Evolutionary conservation across 805 yeast genomes (phyloP).

Genomic region (Metschnikowia gelsemii): DNA sequence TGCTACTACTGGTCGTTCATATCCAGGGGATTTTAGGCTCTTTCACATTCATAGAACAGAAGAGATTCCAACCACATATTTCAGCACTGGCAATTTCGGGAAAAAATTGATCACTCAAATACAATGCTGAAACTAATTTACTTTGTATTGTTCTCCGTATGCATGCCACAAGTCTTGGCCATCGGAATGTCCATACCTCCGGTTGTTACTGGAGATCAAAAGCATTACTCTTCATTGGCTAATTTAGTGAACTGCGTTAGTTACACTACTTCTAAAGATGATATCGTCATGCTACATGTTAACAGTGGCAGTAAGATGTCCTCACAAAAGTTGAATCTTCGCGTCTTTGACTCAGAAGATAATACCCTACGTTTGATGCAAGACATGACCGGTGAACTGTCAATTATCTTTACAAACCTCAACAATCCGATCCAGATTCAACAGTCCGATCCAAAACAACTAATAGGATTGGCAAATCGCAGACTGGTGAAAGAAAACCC

Average conservation of each 20-base stretch:
- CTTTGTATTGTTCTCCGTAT: not conserved
- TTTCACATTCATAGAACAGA: not conserved
- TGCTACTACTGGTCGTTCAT: not conserved
- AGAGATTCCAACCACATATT: not conserved
- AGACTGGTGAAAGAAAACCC: constrained; percentile 18
- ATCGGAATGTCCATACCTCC: constrained; percentile 40
- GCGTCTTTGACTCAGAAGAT: constrained; percentile 38
- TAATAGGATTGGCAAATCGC: constrained; percentile 6
- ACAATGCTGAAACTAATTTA: not conserved
- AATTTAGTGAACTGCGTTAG: constrained; percentile 37
- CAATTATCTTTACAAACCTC: constrained; percentile 38
- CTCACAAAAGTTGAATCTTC: constrained; percentile 37
- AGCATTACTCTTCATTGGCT: constrained; percentile 28
- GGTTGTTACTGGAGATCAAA: constrained; percentile 29
- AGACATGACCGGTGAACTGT: constrained; percentile 31
- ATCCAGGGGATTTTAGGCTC: not conserved
- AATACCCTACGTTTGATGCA: constrained; percentile 34
- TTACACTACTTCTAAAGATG: constrained; percentile 38
- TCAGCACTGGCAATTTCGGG: not conserved
- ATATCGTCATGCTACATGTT: constrained; percentile 35
- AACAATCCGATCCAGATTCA: constrained; percentile 29
- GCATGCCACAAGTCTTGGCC: constrained; percentile 15
- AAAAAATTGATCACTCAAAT: not conserved
- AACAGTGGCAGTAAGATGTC: constrained; percentile 31
- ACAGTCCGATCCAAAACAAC: constrained; percentile 12